Base-by-base conservation (phyloP, 192 early-diverging fungal species). In the Coemansia sp. region DNA sequence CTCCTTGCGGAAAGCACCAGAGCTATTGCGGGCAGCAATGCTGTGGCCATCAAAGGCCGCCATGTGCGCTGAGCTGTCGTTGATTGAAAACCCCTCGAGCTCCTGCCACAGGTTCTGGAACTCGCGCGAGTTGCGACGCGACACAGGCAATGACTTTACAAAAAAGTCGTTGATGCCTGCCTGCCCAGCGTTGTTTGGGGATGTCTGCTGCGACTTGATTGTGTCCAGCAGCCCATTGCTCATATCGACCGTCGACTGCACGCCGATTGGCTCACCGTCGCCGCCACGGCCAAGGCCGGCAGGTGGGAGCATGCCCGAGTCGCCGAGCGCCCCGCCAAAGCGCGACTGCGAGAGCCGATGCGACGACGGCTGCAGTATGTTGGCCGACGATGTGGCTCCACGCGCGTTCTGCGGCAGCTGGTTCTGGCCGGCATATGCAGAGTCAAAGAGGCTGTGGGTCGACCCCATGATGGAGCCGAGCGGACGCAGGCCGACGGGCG, bases 121-220 rank as follows among this genome's bases (percentile, higher is more conserved):
- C 58, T 88, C 86, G 27, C 81, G 81, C 38, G 89, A 91, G 64
- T 88, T 91, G 70, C 87, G 86, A 33, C 87, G 80, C 18, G 89
- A 89, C 9, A 72, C 80, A 14, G 89, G 86, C 7, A 88, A 76
- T 40, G 89, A 91, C 43, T 82, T 82, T 30, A 81, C 70, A 60
- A 65, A 73, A 31, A 81, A 70, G 40, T 76, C 79, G 14, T 51
- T 65, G 32, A 71, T 61, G 0, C 62, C 60, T 5, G 59, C 47
- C 22, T 69, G 64, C 2, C 54, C 59, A 7, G 57, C 24, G 47
- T 47, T 61, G 54, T 63, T 76, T 12, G 80, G 80, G 11, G 80
- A 81, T 10, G 69, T 54, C 53, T 74, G 80, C 62, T 77, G 80
- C 28, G 73, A 77, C 64, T 73, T 67, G 31, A 81, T 71, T 25